A percentile compares a stretch with the other conserved stretches of the same genome.
Conservation (phyloP, 169 alveolate genomes). For the Eimeria necatrix region DNA sequence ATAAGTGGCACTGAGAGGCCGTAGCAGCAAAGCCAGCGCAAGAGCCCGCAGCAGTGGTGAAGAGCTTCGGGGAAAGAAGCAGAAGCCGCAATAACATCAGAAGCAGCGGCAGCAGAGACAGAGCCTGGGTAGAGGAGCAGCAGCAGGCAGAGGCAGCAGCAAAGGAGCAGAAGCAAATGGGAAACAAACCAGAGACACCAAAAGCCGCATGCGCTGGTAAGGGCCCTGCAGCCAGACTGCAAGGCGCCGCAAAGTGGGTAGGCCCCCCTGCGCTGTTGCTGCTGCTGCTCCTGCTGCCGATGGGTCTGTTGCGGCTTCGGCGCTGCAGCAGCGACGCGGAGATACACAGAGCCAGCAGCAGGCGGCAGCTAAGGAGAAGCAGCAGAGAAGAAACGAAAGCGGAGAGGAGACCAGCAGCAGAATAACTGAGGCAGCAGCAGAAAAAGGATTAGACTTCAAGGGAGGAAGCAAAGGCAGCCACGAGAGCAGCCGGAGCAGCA, state of each 20-base stretch:
- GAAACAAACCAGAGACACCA: slow-evolving; percentile 64
- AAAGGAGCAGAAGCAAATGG: not conserved
- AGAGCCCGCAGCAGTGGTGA: not conserved
- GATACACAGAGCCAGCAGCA: not conserved
- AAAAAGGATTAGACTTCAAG: no score
- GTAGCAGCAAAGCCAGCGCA: not conserved
- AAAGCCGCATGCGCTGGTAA: slow-evolving; percentile 76
- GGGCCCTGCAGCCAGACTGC: slow-evolving; percentile 81
- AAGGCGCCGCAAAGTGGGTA: slow-evolving; percentile 67
- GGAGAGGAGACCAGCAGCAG: not conserved
- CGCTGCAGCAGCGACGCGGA: not conserved
- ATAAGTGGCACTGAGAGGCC: not conserved
- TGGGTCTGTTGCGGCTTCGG: not conserved
- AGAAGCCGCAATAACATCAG: not conserved
- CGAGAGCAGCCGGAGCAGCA: not conserved
- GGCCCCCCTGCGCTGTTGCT: slow-evolving; percentile 26
- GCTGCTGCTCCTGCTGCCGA: slow-evolving; percentile 34
- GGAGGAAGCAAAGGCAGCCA: not conserved
- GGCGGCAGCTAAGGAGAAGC: not conserved
- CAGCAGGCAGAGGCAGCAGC: not conserved
- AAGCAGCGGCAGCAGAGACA: not conserved
- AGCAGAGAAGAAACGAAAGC: not conserved
- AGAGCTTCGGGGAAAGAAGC: not conserved
- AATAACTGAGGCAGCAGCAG: no score
- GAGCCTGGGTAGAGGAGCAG: not conserved